These are phyloP conservation scores for Kregervanrija pseudodelftensis DNA, from an alignment of 805 yeast species.

Conservation along the genomic window DNA sequence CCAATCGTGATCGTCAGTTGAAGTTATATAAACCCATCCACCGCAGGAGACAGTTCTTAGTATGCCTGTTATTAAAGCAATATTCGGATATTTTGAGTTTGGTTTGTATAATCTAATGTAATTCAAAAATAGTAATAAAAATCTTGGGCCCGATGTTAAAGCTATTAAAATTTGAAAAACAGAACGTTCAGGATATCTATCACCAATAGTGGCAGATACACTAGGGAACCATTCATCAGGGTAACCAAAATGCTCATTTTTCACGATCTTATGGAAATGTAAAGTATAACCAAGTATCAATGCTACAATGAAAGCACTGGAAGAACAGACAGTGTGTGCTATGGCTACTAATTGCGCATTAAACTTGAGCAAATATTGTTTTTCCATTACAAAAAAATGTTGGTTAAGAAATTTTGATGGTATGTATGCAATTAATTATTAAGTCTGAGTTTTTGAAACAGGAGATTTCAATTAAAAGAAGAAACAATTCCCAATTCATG, in stretches of 20 bases:
- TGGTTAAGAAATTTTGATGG: no score
- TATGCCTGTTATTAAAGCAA: constrained; percentile 56
- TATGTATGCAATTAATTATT: neutral
- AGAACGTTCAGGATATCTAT: constrained; percentile 91
- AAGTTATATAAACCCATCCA: constrained; percentile 97
- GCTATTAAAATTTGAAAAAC: constrained; percentile 89
- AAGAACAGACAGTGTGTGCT: constrained; percentile 68
- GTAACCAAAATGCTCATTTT: constrained; percentile 79
- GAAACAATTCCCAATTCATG: neutral
- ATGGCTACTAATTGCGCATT: constrained; percentile 64
- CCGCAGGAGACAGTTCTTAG: constrained; percentile 94
- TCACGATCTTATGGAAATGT: constrained; percentile 83
- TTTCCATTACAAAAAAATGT: neutral
- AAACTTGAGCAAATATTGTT: constrained; percentile 26
- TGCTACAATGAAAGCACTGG: constrained; percentile 70
- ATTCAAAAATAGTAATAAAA: constrained; percentile 49
- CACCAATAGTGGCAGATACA: constrained; percentile 96
- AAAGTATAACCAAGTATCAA: constrained; percentile 64
- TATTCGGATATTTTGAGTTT: constrained; percentile 30
- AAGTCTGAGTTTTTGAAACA: neutral
- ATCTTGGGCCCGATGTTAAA: constrained; percentile 88
- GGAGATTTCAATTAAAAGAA: neutral
- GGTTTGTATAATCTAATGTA: constrained; percentile 39
- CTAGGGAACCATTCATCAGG: constrained; percentile 99
- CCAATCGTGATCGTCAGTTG: constrained; percentile 94